Percentiles rank a stretch among this genome's conserved stretches.
These are phyloP conservation scores for Chlorencoelia australis DNA, from an alignment of 2,329 filamentous ascomycete genomes.

Conservation along the genomic window DNA sequence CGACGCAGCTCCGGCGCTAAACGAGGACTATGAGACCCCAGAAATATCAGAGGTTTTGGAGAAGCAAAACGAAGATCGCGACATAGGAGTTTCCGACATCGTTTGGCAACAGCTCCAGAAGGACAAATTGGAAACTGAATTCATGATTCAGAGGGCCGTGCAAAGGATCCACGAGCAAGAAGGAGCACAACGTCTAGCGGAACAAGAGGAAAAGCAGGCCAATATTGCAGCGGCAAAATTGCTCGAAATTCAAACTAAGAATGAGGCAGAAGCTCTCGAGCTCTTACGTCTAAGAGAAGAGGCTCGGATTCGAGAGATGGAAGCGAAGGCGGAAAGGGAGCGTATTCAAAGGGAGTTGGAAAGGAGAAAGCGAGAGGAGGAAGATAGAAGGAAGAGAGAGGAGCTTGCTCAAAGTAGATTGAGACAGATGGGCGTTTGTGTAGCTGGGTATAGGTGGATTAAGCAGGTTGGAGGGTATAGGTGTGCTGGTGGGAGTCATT, in stretches of 20 bases:
- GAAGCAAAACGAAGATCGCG: slow-evolving; percentile 29
- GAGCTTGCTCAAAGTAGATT: slow-evolving; percentile 37
- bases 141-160: slow-evolving; percentile 4
- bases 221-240: slow-evolving; percentile 1
- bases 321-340: slow-evolving; percentile 23
- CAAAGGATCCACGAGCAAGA: slow-evolving; percentile 19
- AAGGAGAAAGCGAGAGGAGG: slow-evolving; percentile 30
- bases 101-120: slow-evolving; percentile 50
- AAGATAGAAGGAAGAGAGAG: slow-evolving; percentile 32
- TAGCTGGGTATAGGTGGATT: slow-evolving; percentile 50
- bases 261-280: slow-evolving; percentile 5
- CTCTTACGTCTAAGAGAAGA: slow-evolving; percentile 16
- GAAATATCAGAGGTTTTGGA: neutral
- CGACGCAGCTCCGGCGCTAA: too few relatives aligned
- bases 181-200: slow-evolving; percentile 1
- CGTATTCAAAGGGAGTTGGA: slow-evolving; percentile 28
- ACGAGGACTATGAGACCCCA: too few relatives aligned
- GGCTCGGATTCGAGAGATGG: slow-evolving; percentile 22
- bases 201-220: slow-evolving; percentile 12
- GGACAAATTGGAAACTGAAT: slow-evolving; percentile 32
- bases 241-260: slow-evolving; percentile 1
- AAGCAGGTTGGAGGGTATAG: slow-evolving; percentile 47
- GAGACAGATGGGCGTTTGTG: slow-evolving; percentile 43
- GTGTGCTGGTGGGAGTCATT: slow-evolving; percentile 53
- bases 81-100: slow-evolving; percentile 47